A percentile compares a stretch with the other conserved stretches of the same genome.
phyloP scores from a whole-genome alignment of 2,329 filamentous ascomycete genomes.

The Colletotrichum paranaense region DNA sequence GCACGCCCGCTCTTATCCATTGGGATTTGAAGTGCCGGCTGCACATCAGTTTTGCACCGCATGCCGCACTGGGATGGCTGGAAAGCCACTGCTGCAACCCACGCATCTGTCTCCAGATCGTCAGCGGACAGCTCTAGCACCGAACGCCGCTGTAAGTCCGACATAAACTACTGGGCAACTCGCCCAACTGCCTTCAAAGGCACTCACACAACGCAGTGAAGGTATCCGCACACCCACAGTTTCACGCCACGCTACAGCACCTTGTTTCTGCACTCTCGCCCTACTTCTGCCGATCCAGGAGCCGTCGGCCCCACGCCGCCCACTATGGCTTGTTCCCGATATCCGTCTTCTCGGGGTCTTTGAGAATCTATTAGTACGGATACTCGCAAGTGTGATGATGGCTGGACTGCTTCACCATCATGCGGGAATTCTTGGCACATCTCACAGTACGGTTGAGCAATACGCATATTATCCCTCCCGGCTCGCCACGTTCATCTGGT shows the following conservation, averaged over 20 bases:
- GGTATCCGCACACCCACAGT: neutral
- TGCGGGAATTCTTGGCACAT: neutral
- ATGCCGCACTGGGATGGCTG: neutral
- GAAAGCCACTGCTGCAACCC: slow-evolving; percentile 2
- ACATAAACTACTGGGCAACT: neutral
- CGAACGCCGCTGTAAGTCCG: slow-evolving; percentile 12
- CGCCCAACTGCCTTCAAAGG: neutral
- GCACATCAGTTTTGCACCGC: slow-evolving; percentile 5
- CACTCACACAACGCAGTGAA: neutral
- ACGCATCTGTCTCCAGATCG: slow-evolving; percentile 8
- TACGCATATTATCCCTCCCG: neutral
- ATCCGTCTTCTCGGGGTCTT: neutral
- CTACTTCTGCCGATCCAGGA: slow-evolving; percentile 29
- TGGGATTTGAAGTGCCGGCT: neutral
- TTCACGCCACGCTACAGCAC: neutral
- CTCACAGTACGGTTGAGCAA: neutral
- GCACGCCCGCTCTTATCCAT: neutral
- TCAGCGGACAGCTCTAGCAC: slow-evolving; percentile 26
- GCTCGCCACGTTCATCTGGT: too few relatives aligned
- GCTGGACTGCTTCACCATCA: neutral
- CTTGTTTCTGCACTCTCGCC: slow-evolving; percentile 8
- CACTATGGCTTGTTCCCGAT: neutral
- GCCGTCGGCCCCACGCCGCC: slow-evolving; percentile 32
- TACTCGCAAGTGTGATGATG: neutral
- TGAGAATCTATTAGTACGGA: neutral